Percentiles rank a stretch among this genome's conserved stretches.
Conservation (phyloP, 2,329 filamentous ascomycete genomes). For the Fusarium nisikadoi region DNA sequence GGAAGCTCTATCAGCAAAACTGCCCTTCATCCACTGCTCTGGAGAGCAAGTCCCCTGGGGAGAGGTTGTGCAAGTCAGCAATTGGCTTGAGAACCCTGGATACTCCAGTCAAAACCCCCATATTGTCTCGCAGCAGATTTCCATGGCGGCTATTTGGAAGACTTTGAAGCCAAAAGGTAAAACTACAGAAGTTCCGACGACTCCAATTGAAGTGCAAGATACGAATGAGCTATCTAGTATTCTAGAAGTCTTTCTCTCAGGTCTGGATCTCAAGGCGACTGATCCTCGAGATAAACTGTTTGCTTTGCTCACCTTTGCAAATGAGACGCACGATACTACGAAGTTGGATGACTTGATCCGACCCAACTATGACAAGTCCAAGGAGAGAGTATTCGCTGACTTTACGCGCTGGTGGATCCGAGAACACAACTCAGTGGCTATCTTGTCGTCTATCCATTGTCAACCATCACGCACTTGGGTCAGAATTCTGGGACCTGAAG, state of each 20-base stretch:
- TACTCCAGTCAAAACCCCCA: slow-evolving; percentile 23
- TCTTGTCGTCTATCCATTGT: slow-evolving; percentile 22
- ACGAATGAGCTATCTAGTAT: slow-evolving; percentile 3
- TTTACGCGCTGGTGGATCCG: slow-evolving; percentile 37
- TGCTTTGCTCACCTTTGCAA: slow-evolving; percentile 26
- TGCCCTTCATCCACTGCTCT: background rate
- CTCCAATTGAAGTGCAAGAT: background rate
- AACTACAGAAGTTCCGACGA: background rate
- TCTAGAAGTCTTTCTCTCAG: slow-evolving; percentile 21
- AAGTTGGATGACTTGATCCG: slow-evolving; percentile 22
- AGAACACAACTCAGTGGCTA: slow-evolving; percentile 10
- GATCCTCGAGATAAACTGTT: slow-evolving; percentile 31
- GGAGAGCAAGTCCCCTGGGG: slow-evolving; percentile 8
- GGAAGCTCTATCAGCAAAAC: slow-evolving; percentile 20
- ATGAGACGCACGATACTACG: slow-evolving; percentile 13
- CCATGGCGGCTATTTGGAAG: slow-evolving; percentile 35
- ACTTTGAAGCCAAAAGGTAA: background rate
- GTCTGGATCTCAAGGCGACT: slow-evolving; percentile 30
- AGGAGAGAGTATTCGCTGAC: slow-evolving; percentile 25
- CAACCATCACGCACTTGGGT: slow-evolving; percentile 29
- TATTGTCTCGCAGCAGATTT: slow-evolving; percentile 5
- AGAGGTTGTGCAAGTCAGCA: slow-evolving; percentile 24
- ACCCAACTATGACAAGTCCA: slow-evolving; percentile 30
- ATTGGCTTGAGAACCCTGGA: background rate
- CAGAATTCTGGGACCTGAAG: background rate